phyloP scores from a whole-genome alignment of 352 stramenopile genomes.

The Pythium coloratum region DNA sequence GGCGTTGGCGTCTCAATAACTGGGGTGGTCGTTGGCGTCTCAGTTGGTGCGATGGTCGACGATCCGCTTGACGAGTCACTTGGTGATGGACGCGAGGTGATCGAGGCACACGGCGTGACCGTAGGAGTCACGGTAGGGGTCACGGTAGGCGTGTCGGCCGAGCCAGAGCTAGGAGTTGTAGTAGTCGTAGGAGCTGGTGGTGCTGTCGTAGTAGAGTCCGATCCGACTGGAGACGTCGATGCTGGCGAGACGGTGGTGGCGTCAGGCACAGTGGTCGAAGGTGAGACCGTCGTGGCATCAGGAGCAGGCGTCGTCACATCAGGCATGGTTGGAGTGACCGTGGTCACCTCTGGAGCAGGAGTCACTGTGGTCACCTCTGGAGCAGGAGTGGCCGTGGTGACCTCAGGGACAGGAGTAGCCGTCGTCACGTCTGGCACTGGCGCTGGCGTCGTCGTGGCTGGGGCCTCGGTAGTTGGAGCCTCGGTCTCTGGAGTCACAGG shows the following conservation, averaged over 20 bases:
- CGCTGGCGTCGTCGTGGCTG: background rate
- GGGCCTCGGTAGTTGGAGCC: constrained; percentile 5
- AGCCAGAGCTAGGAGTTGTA: background rate
- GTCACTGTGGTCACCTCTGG: background rate
- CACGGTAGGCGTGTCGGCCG: constrained; percentile 1
- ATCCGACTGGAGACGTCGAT: background rate
- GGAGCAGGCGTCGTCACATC: background rate
- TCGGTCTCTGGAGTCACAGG: constrained; percentile 1
- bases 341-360: background rate
- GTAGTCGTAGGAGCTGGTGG: background rate
- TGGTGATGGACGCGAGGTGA: background rate
- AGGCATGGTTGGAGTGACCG: background rate
- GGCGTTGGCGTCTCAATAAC: background rate
- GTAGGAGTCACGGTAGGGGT: background rate
- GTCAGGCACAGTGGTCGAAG: background rate
- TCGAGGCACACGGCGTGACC: background rate
- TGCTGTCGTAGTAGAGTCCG: background rate
- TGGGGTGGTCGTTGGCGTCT: background rate
- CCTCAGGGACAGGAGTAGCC: background rate
- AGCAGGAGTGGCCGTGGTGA: background rate
- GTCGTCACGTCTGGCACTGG: constrained; percentile 2
- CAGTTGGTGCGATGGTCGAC: constrained; percentile 1
- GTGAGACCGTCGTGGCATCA: background rate
- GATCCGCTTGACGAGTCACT: constrained; percentile 9
- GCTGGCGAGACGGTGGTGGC: background rate